Base-by-base conservation (phyloP, 2,329 filamentous ascomycete species). In the Sordariomycetes sp. region DNA sequence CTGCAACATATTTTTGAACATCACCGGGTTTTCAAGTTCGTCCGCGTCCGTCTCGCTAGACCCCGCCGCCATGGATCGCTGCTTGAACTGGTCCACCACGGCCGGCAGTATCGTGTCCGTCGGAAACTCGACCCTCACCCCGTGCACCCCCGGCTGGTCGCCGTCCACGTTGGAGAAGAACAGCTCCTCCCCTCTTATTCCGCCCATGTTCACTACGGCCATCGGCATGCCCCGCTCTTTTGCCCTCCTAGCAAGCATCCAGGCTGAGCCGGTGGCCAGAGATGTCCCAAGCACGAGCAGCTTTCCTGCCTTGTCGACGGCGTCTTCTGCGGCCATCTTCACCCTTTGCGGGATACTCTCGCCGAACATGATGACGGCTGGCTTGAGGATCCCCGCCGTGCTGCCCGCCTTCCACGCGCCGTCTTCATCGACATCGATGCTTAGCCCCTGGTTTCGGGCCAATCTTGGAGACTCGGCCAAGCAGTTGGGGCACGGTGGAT, bases 351-450 rank as follows among this genome's bases (percentile, higher is more conserved):
- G 75, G 54, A 97, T 95, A 59, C 83, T 91, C 70, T 97, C 94
- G 17, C 94, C 94, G 68, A 97, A 97, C 90, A 97, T 96, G 64
- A 91, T 85, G 2, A 99, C 91, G 1, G 89, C 89, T 3, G 94
- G 94, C 67, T 97, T 97, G 57, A 99, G 69, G 42, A 97, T 82
- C 2, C 92, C 94, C 0, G 84, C 89, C 2, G 79, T 83, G 62
- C 82, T 85, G 0, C 73, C 72, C 6, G 76, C 64, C 45, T 76
- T 72, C 89, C 86, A 95, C 0, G 90, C 92, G 0, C 92, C 92
- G 56, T 96, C 90, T 1, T 66, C 64, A 64, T 96, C 92, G 13
- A 87, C 80, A 60, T 87, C 76, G 1, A 96, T 84, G 28, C 69
- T 72, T 20, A 78, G 75, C 59, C 66, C 71, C 1, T 73, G 75